Evolutionary conservation across 768 basidiomycete species (phyloP), one percentile per base, ranked within the genome.

Genomic region (Boletus reticuloceps): DNA sequence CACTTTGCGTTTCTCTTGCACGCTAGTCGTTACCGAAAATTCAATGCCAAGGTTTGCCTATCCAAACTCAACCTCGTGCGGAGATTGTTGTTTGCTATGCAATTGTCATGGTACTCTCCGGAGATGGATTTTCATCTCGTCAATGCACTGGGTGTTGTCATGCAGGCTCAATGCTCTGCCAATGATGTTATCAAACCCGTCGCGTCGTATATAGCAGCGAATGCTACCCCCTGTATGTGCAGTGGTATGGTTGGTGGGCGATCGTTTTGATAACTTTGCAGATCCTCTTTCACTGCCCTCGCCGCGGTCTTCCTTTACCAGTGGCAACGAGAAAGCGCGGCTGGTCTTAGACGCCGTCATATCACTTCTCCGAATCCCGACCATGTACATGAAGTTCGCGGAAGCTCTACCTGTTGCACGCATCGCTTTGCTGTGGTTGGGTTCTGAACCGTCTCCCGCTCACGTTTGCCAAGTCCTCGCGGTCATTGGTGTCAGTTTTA

Each of bases 121-220:
- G 85, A 84, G 22, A 57, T 64, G 37, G 52, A 79, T 9, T 71
- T 75, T 1, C 75, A 75, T 48, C 61, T 93, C 8, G 67, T 86
- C 19, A 81, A 84, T 37, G 82, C 86, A 1, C 72, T 94, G 37
- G 80, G 78, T 40, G 74, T 80, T 6, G 80, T 84, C 5, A 79
- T 86, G 49, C 79, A 83, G 63, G 78, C 85, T 0, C 76, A 82
- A n/a, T 92, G 91, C 62, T 80, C 82, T 4, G 79, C 82, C 39
- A 88, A 89, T 27, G 86, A 88, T 46, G 77, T 80, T 1, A 88
- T 96, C 63, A 96, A 94, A 64, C 94, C 95, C 0, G 71, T 94
- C 1, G 83, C 93, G 5, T 88, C 92, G 0, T 96, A 91, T 67
- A 74, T 96, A 9, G 89, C 91, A 2, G 89, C 92, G 0, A 88